Base-by-base conservation (phyloP, 768 basidiomycete species). In the Ramaria sp. region DNA sequence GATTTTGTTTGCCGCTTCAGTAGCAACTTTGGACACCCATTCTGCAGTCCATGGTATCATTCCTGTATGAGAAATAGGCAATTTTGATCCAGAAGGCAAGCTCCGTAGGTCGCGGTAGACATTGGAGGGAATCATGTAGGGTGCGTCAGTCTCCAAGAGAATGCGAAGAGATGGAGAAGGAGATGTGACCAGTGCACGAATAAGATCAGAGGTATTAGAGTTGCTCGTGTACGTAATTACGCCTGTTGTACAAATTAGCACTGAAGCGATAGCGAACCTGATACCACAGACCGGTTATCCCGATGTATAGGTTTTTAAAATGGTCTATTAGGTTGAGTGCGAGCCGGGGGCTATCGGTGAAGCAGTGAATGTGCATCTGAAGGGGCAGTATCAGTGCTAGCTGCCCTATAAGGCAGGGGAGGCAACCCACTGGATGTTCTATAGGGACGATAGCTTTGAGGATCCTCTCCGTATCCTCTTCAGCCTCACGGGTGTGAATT, bases 31-130 rank as follows among this genome's bases (percentile, higher is more conserved):
- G 3, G 84, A 81, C 0, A 88, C 78, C 61, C 83, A 90, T 60
- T 81, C 78, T 0, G 88, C 87, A 0, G 85, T 85, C 88, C 88
- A 91, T 0, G 89, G 88, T 1, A 92, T 77, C 85, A 91, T 89
- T 0, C 79, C 86, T 0, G 79, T 79, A 61, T 89, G 88, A 52
- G 76, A 86, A 7, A 91, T 63, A 0, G 89, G 84, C 0, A 91
- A 65, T 58, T 75, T 77, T 16, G 57, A 54, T 2, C 82, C 80
- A 59, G 79, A 80, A 52, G 73, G 53, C 10, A 65, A 39, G 5
- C 58, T 59, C 0, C 77, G 72, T 0, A 88, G 66, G 0, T 80
- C 70, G 2, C 67, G 64, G 61, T 88, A 88, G 16, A 92, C 64
- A 56, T 85, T 91, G 0, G 78, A 71, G 0, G 90, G 90, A 0